Evolutionary conservation across 192 early-diverging fungal species (phyloP).

Genomic region (Physocladia obscura): DNA sequence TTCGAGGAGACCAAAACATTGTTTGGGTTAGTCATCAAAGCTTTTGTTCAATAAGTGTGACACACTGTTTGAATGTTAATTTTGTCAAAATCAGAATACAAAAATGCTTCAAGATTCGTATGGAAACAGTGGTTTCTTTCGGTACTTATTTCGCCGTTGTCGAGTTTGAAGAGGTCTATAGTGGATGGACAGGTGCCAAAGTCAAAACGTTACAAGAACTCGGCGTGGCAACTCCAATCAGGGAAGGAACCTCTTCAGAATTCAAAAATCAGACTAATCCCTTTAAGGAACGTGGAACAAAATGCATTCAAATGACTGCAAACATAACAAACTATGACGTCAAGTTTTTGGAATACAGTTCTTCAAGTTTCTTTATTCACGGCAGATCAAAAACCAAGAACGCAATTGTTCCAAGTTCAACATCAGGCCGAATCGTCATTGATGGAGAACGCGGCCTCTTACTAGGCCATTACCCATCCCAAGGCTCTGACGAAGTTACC

Average conservation of each 20-base stretch:
- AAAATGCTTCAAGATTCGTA: conserved; percentile 36
- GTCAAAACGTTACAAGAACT: conserved; percentile 6
- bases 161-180: conserved; percentile 41
- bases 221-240: not conserved
- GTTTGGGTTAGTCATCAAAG: conserved; percentile 10
- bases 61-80: not conserved
- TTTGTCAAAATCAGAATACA: conserved; percentile 20
- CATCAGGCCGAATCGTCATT: conserved; percentile 41
- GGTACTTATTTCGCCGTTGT: conserved; percentile 40
- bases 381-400: not conserved
- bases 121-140: conserved; percentile 40
- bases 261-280: not conserved
- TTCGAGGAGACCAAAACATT: conserved; percentile 45
- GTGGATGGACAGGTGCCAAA: conserved; percentile 32
- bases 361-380: conserved; percentile 5
- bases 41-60: no score
- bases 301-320: conserved; percentile 25
- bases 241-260: not conserved
- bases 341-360: conserved; percentile 6
- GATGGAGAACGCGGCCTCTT: conserved; percentile 37
- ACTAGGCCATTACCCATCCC: conserved; percentile 47
- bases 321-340: not conserved
- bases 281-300: conserved; percentile 34
- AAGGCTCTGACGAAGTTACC: conserved; percentile 47
- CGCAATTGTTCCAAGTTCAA: not conserved